Evolutionary conservation across 2,329 filamentous ascomycete species (phyloP).

Genomic region (Escovopsis sp.): DNA sequence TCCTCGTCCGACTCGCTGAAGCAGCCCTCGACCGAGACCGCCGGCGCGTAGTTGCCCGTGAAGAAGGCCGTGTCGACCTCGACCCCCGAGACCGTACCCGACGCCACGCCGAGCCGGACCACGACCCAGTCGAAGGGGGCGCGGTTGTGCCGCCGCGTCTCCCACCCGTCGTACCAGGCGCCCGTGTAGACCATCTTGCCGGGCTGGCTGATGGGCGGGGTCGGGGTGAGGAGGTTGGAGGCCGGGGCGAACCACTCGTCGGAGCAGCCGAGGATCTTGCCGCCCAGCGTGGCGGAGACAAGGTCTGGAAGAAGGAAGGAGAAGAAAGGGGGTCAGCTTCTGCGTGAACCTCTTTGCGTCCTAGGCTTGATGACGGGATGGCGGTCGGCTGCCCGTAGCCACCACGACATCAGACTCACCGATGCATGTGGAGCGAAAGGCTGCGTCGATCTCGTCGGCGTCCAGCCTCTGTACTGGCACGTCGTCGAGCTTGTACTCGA

Average conservation of each 20-base stretch:
- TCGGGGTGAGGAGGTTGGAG: slow-evolving; percentile 47
- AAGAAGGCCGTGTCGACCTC: slow-evolving; percentile 75
- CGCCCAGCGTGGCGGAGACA: slow-evolving; percentile 43
- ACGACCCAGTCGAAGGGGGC: slow-evolving; percentile 52
- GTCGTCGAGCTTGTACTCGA: slow-evolving; percentile 40
- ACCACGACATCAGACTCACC: no score
- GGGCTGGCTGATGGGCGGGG: slow-evolving; percentile 43
- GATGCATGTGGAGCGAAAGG: slow-evolving; percentile 45
- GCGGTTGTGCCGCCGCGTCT: slow-evolving; percentile 50
- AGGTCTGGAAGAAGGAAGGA: no score
- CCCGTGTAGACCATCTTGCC: slow-evolving; percentile 56
- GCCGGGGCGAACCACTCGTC: slow-evolving; percentile 57
- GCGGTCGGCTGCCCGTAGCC: no score
- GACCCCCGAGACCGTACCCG: slow-evolving; percentile 55
- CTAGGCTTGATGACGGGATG: no score
- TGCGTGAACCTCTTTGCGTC: no score
- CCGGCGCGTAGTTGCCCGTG: slow-evolving; percentile 67
- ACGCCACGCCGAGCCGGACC: slow-evolving; percentile 51
- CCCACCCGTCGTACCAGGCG: slow-evolving; percentile 59
- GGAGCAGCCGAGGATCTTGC: slow-evolving; percentile 48
- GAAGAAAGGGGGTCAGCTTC: no score
- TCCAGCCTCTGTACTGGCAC: slow-evolving; percentile 33
- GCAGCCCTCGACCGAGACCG: slow-evolving; percentile 61
- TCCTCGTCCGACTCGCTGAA: slow-evolving; percentile 50
- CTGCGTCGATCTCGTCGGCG: slow-evolving; percentile 41